Evolutionary conservation across 2,329 filamentous ascomycete species (phyloP).

Genomic region (Grosmannia clavigera): DNA sequence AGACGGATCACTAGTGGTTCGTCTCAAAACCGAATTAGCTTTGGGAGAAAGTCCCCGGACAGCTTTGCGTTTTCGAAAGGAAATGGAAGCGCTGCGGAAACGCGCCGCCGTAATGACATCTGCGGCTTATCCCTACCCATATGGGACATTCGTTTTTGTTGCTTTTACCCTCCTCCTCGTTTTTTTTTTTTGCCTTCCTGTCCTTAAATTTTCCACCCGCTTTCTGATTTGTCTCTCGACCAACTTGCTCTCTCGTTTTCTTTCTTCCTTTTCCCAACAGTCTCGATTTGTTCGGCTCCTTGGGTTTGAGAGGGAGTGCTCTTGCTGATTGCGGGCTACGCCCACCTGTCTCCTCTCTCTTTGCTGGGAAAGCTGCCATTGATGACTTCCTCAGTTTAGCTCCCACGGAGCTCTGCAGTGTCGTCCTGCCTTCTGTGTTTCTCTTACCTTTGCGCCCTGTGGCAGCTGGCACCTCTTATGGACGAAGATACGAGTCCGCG

Average conservation of each 20-base stretch:
- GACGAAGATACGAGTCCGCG: constrained; percentile 88
- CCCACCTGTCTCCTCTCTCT: background rate
- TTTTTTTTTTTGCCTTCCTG: background rate
- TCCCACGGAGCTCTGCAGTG: background rate
- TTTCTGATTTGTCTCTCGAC: background rate
- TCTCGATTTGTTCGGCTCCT: background rate
- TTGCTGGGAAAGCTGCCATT: background rate
- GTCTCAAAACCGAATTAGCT: constrained; percentile 40
- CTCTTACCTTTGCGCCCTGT: background rate
- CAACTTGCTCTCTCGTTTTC: background rate
- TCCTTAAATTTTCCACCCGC: background rate
- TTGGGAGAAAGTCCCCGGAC: constrained; percentile 99
- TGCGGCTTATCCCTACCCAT: constrained; percentile 68
- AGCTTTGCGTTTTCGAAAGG: constrained; percentile 19
- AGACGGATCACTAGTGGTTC: constrained; percentile 32
- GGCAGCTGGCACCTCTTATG: constrained; percentile 24
- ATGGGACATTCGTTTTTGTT: background rate
- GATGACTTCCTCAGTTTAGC: background rate
- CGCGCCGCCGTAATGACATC: constrained; percentile 99
- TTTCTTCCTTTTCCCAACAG: background rate
- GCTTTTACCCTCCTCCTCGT: background rate
- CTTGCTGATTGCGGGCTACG: background rate
- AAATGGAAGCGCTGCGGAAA: constrained; percentile 61
- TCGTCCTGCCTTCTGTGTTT: background rate
- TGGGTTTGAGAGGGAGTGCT: constrained; percentile 7